phyloP scores from a whole-genome alignment of 2,329 filamentous ascomycete species.

The Penicillium rolfsii region DNA sequence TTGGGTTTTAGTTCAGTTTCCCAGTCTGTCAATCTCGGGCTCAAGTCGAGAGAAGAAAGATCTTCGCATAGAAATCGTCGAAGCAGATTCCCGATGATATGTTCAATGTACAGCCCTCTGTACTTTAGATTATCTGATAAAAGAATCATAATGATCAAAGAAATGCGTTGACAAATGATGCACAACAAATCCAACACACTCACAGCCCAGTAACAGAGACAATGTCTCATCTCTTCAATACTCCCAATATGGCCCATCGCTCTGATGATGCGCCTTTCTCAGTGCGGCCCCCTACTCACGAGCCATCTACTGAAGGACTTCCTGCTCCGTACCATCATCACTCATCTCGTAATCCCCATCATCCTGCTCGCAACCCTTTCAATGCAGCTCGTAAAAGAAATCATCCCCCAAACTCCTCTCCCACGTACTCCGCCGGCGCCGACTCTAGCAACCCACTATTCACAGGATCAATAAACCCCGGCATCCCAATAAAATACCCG shows the following conservation, averaged over 20 bases:
- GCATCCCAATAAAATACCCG: conserved; percentile 49
- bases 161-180: background rate
- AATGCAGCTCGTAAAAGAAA: background rate
- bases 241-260: background rate
- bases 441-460: background rate
- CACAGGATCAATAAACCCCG: conserved; percentile 21
- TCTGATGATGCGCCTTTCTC: background rate
- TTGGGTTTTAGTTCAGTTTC: too few relatives aligned
- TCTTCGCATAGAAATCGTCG: too few relatives aligned
- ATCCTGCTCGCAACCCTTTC: background rate
- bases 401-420: background rate
- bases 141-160: too few relatives aligned
- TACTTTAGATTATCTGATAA: too few relatives aligned
- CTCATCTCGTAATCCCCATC: background rate
- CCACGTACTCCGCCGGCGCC: background rate
- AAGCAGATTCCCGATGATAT: too few relatives aligned
- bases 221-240: background rate
- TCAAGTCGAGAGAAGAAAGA: too few relatives aligned
- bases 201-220: background rate
- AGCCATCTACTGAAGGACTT: background rate
- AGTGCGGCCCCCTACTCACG: background rate
- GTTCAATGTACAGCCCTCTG: too few relatives aligned
- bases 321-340: background rate
- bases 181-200: background rate
- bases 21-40: too few relatives aligned